Evolutionary conservation across 148 eudicot genomes (phyloP), one percentile per base, ranked within the genome.

Genomic region (Rhododendron simsii): DNA sequence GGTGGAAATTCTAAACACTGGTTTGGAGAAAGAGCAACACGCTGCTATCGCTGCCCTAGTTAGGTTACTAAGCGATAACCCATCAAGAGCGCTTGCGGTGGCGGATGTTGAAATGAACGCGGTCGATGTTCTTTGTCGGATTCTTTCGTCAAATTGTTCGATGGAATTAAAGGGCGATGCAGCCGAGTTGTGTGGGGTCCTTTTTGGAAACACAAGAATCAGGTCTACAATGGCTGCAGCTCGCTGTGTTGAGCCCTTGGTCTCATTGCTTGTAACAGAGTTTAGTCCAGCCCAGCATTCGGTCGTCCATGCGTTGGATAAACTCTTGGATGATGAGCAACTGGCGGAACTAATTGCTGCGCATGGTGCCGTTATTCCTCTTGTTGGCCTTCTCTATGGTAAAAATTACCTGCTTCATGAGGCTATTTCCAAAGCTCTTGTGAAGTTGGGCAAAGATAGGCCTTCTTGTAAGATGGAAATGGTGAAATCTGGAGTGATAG

Each of bases 21-120:
- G 99, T 35, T 91, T 94, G 87, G 99, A 97, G 91, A 94, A 89
- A 88, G 99, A 97, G 89, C 98, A 97, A 78, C 99, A 97, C 88
- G 99, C 99, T 87, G 98, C 99, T 48, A 97, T 97, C 81, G 99
- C 98, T 84, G 99, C 99, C 50, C 82, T 97, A 77, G 94, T 95
- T 81, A 92, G 94, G 87, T 88, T 97, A 81, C 90, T 95, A 84
- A 92, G 95, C 84, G 98, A 95, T 37, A 97, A 97, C 81, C 95
- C 99, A 74, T 97, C 98, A 45, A 93, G 91, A 87, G 98, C 95
- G 82, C 92, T 95, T 79, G 98, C 98, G 33, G 98, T 95, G 88
- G 94, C 95, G 45, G 99, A 97, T 88, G 93, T 94, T 80, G 99
- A 97, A 90, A 90, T 93, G 94, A 97, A 91, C 78, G 99, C 99